These are phyloP conservation scores for Blastocystis sp. DNA, from an alignment of 352 stramenopile genomes.

Conservation along the genomic window DNA sequence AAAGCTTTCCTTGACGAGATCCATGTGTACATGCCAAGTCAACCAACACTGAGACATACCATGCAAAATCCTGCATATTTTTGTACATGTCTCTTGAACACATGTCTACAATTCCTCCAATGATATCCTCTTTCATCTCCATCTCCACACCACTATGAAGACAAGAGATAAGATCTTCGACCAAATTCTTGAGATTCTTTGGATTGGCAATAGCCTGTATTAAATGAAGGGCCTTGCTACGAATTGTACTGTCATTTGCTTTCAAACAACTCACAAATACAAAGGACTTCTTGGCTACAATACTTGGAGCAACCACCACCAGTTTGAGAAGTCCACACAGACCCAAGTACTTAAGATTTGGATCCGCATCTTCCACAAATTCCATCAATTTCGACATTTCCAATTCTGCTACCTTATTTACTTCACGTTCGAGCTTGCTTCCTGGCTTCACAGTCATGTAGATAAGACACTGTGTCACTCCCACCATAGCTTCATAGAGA, in stretches of 20 bases:
- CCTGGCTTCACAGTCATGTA: constrained; percentile 92
- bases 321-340: constrained; percentile 93
- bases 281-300: constrained; percentile 88
- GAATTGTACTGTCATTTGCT: constrained; percentile 97
- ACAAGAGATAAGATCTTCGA: constrained; percentile 91
- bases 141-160: constrained; percentile 84
- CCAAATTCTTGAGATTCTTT: constrained; percentile 90
- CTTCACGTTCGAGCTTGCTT: constrained; percentile 86
- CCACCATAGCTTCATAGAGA: constrained; percentile 83
- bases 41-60: constrained; percentile 95
- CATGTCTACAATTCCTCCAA: constrained; percentile 90
- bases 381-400: constrained; percentile 89
- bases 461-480: constrained; percentile 88
- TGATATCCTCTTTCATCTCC: constrained; percentile 89
- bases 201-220: constrained; percentile 89
- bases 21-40: constrained; percentile 86
- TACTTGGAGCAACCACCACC: constrained; percentile 89
- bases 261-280: constrained; percentile 92
- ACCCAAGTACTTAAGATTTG: constrained; percentile 97
- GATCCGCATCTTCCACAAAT: constrained; percentile 95
- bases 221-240: constrained; percentile 91
- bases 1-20: constrained; percentile 76
- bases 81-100: constrained; percentile 95
- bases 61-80: constrained; percentile 92
- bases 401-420: constrained; percentile 84